Percentiles rank a stretch among this genome's conserved stretches.
phyloP scores from a whole-genome alignment of 345 rosid genomes.

The Gossypium mustelinum region DNA sequence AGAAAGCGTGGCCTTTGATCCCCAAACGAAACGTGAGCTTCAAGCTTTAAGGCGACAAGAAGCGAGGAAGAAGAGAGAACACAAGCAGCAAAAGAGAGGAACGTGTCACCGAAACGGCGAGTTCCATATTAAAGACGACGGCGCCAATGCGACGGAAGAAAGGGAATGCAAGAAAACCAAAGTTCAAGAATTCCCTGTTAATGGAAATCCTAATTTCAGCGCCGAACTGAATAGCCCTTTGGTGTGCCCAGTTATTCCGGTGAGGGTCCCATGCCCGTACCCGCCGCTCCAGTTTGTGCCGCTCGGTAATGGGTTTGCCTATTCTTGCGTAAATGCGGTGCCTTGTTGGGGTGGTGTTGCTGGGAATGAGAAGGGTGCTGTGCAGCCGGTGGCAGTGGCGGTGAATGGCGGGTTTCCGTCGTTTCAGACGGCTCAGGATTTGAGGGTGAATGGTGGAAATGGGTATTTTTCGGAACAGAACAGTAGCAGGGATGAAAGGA shows the following conservation, averaged over 20 bases:
- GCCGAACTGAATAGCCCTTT: neutral
- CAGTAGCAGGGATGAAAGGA: slow-evolving; percentile 22
- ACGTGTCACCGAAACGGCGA: neutral
- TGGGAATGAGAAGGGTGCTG: slow-evolving; percentile 14
- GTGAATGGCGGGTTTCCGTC: slow-evolving; percentile 18
- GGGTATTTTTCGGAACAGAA: slow-evolving; percentile 32
- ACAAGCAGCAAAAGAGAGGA: slow-evolving; percentile 32
- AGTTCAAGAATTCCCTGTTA: slow-evolving; percentile 17
- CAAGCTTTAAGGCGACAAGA: slow-evolving; percentile 39
- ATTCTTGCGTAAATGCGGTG: slow-evolving; percentile 19
- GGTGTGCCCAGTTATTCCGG: slow-evolving; percentile 18
- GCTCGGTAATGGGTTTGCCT: slow-evolving; percentile 21
- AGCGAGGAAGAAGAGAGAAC: slow-evolving; percentile 44
- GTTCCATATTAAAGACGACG: neutral
- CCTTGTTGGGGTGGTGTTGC: slow-evolving; percentile 25
- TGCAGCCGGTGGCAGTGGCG: slow-evolving; percentile 13
- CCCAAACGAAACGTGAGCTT: slow-evolving; percentile 28
- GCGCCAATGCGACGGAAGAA: neutral
- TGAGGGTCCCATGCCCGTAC: slow-evolving; percentile 22
- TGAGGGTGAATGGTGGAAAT: slow-evolving; percentile 14
- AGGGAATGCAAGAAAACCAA: slow-evolving; percentile 26
- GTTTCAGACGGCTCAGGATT: slow-evolving; percentile 14
- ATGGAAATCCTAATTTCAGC: slow-evolving; percentile 16
- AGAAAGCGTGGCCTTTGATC: slow-evolving; percentile 10
- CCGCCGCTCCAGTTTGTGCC: slow-evolving; percentile 15